Percentiles rank a stretch among this genome's conserved stretches.
phyloP scores from a whole-genome alignment of 2,329 filamentous ascomycete species.

The Coleophoma cylindrospora region DNA sequence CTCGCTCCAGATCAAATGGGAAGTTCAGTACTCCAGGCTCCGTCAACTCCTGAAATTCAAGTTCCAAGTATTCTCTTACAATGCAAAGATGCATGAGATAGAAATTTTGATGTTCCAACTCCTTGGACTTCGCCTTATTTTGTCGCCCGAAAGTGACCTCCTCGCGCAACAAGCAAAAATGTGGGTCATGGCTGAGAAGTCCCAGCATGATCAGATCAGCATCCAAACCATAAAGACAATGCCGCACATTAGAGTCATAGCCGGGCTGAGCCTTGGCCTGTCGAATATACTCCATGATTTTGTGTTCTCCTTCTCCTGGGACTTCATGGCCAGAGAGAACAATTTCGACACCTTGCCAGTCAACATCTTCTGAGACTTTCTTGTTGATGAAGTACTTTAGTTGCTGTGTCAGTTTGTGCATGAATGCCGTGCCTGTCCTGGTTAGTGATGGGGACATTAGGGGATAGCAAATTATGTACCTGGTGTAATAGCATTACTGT shows the following conservation, averaged over 20 bases:
- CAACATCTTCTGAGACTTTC: slow-evolving; percentile 92
- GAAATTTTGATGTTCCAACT: slow-evolving; percentile 98
- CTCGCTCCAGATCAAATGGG: slow-evolving; percentile 85
- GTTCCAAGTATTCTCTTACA: slow-evolving; percentile 91
- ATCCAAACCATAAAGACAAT: slow-evolving; percentile 95
- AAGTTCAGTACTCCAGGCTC: slow-evolving; percentile 67
- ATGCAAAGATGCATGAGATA: slow-evolving; percentile 96
- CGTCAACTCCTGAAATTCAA: slow-evolving; percentile 93
- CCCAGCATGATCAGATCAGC: slow-evolving; percentile 99
- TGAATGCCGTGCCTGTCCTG: slow-evolving; percentile 70
- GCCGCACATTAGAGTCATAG: slow-evolving; percentile 89
- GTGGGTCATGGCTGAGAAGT: slow-evolving; percentile 92
- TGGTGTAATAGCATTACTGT: slow-evolving; percentile 98
- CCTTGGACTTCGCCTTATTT: slow-evolving; percentile 84
- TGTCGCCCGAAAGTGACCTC: slow-evolving; percentile 95
- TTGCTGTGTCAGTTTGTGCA: slow-evolving; percentile 92
- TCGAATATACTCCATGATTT: slow-evolving; percentile 99
- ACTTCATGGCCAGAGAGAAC: slow-evolving; percentile 97
- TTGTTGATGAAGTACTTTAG: slow-evolving; percentile 99
- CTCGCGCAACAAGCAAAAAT: slow-evolving; percentile 94
- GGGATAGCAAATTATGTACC: slow-evolving; percentile 37
- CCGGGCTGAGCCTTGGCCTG: slow-evolving; percentile 91
- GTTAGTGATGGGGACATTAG: slow-evolving; percentile 21
- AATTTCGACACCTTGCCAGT: slow-evolving; percentile 96
- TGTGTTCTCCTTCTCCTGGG: slow-evolving; percentile 96